These are phyloP conservation scores for Suillus cothurnatus DNA, from an alignment of 768 basidiomycete species.

Conservation along the genomic window DNA sequence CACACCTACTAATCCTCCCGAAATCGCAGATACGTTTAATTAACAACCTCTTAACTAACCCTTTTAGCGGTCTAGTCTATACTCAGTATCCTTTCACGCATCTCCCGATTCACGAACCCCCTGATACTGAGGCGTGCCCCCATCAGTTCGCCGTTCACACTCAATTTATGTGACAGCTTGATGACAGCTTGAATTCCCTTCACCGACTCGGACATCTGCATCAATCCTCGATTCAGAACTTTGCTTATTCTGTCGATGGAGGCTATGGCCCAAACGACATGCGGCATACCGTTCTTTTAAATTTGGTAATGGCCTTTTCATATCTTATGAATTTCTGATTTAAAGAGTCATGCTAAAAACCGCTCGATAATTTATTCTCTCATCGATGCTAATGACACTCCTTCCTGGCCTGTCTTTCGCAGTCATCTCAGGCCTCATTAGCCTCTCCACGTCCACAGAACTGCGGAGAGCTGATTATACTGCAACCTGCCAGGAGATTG, in stretches of 20 bases:
- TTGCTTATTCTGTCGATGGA: not conserved
- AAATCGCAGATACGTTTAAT: no score
- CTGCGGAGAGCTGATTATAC: not conserved
- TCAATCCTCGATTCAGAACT: no score
- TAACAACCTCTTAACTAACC: no score
- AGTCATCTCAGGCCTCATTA: not conserved
- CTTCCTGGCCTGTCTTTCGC: not conserved
- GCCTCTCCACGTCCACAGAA: not conserved
- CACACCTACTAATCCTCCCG: no score
- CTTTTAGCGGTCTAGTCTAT: no score
- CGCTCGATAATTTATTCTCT: not conserved
- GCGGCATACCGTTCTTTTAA: not conserved
- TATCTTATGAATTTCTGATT: not conserved
- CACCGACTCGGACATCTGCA: no score
- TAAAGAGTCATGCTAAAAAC: not conserved
- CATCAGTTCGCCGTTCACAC: no score
- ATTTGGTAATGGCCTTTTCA: not conserved
- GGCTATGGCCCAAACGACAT: not conserved
- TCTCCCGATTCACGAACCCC: no score
- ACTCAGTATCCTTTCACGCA: no score
- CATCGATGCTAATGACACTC: not conserved
- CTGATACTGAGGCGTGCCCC: no score
- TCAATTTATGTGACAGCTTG: no score
- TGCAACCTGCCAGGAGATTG: slow-evolving; percentile 39
- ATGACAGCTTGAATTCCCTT: no score